These are phyloP conservation scores for Entelexis paramagnoliae DNA, from an alignment of 1,139 yeast species.

Conservation along the genomic window DNA sequence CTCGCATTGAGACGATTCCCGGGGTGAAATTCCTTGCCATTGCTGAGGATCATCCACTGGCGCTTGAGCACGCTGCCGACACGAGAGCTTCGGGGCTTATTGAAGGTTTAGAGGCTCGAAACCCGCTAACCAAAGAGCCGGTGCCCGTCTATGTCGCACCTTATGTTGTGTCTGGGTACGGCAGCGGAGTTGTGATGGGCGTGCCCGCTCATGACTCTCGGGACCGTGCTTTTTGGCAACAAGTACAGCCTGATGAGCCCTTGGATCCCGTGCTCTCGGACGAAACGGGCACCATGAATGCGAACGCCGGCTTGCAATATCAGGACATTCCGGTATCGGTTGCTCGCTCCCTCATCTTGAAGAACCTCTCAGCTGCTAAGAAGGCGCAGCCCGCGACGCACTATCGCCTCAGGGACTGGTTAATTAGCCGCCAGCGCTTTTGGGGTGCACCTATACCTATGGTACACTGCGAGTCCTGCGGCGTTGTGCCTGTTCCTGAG, in stretches of 20 bases:
- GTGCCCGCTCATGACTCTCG: constrained; percentile 89
- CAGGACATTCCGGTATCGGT: constrained; percentile 41
- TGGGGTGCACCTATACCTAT: constrained; percentile 99
- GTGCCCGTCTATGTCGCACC: constrained; percentile 85
- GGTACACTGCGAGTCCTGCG: constrained; percentile 74
- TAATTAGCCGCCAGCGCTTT: constrained; percentile 83
- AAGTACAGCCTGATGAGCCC: constrained; percentile 36
- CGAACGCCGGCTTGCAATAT: constrained; percentile 39
- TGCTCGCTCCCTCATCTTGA: constrained; percentile 45
- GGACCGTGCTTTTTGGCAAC: constrained; percentile 73
- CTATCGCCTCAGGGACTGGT: constrained; percentile 69
- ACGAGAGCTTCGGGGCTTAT: constrained; percentile 42
- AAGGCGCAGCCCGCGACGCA: constrained; percentile 43
- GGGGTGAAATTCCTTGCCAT: constrained; percentile 77
- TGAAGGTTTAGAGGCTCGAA: constrained; percentile 38
- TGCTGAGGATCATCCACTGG: constrained; percentile 57
- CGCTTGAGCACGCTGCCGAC: constrained; percentile 34
- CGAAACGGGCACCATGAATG: constrained; percentile 39
- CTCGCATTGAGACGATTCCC: constrained; percentile 79
- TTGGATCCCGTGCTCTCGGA: constrained; percentile 21
- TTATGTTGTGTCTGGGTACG: constrained; percentile 72
- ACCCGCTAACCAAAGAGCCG: constrained; percentile 47
- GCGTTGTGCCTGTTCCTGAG: constrained; percentile 84
- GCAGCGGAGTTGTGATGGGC: constrained; percentile 95
- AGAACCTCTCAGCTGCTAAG: constrained; percentile 34